Evolutionary conservation across 2,329 filamentous ascomycete genomes (phyloP).

Genomic region (Ploettnerulaceae sp.): DNA sequence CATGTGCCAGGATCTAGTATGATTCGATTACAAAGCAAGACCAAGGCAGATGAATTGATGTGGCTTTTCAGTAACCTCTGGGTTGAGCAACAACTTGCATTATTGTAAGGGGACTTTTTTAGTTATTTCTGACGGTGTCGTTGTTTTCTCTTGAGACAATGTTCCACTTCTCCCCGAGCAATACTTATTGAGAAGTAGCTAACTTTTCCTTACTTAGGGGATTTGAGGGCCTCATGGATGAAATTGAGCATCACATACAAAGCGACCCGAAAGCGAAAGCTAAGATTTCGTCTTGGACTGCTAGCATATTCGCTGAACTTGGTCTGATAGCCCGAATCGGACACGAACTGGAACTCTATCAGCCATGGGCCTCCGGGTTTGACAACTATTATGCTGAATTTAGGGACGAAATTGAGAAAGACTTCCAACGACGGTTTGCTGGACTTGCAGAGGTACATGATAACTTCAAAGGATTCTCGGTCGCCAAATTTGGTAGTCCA

Average conservation of each 20-base stretch:
- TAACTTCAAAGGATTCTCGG: background rate
- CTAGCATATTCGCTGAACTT: conserved; percentile 14
- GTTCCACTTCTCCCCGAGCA: too few species aligned
- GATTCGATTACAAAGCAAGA: conserved; percentile 8
- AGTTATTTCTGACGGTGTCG: too few species aligned
- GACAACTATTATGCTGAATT: conserved; percentile 6
- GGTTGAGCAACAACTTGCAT: conserved; percentile 3
- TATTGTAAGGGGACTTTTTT: too few species aligned
- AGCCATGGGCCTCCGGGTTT: conserved; percentile 21
- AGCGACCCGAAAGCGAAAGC: conserved; percentile 18
- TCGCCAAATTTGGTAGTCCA: conserved; percentile 13
- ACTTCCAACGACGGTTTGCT: conserved; percentile 2
- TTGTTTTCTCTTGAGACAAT: too few species aligned
- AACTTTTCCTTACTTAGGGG: too few species aligned
- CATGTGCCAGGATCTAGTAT: conserved; percentile 26
- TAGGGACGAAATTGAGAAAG: conserved; percentile 3
- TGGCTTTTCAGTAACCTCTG: conserved; percentile 17
- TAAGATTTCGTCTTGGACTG: conserved; percentile 20
- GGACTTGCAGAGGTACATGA: background rate
- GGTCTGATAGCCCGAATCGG: conserved; percentile 15
- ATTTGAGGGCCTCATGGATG: conserved; percentile 20
- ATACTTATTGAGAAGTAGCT: too few species aligned
- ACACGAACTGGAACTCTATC: conserved; percentile 22
- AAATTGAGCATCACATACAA: conserved; percentile 17
- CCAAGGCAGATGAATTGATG: background rate